phyloP scores from a whole-genome alignment of 306 rosid genomes.

The Vigna mungo region DNA sequence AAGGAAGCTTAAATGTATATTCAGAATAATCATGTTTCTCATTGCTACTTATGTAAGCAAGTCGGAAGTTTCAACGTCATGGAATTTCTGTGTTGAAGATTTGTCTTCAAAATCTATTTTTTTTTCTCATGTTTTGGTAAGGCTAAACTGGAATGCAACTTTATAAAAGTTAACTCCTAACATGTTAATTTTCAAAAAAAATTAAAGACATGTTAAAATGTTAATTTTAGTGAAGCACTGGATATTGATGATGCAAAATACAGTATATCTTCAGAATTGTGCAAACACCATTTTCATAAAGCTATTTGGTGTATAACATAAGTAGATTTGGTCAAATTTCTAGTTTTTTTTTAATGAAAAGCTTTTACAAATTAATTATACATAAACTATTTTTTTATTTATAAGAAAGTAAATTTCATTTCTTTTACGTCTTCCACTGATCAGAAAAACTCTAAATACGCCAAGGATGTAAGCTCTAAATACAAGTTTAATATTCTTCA shows the following conservation, averaged over 20 bases:
- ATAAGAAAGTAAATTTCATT: no score
- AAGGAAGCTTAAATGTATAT: background rate
- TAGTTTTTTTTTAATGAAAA: no score
- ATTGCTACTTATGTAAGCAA: background rate
- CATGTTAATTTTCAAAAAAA: background rate
- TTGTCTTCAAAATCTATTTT: background rate
- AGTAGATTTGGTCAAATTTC: no score
- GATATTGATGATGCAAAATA: background rate
- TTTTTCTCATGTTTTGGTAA: background rate
- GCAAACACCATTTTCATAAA: background rate
- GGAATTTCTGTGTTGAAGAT: background rate
- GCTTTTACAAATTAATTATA: no score
- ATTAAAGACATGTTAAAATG: background rate
- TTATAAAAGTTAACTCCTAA: background rate
- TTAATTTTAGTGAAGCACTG: background rate
- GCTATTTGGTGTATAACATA: background rate
- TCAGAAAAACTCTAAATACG: no score
- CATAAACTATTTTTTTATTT: no score
- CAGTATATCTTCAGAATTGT: background rate
- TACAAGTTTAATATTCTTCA: no score
- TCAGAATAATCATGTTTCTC: background rate
- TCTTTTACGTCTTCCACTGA: no score
- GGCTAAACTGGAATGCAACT: background rate
- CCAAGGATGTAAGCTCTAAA: background rate
- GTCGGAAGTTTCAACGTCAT: background rate